A percentile compares a stretch with the other conserved stretches of the same genome.
Evolutionary conservation across 306 rosid species (phyloP).

Genomic region (Sphenostylis stenocarpa): DNA sequence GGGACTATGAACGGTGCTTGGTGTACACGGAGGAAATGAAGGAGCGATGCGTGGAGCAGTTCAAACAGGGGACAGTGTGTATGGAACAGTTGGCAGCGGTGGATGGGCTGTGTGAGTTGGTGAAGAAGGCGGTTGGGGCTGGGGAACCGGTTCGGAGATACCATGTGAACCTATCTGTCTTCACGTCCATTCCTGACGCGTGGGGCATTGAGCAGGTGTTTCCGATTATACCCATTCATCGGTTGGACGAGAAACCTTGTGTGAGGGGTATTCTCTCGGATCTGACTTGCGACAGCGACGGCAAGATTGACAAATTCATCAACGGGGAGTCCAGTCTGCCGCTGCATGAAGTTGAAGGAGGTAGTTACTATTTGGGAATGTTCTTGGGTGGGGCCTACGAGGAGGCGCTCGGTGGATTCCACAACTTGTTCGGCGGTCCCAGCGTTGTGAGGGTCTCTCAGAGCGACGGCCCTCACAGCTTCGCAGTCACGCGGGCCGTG

Average conservation of each 20-base stretch:
- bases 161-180: constrained; percentile 79
- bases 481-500: constrained; percentile 80
- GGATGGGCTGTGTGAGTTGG: constrained; percentile 71
- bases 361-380: constrained; percentile 86
- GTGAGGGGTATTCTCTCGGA: constrained; percentile 74
- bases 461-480: constrained; percentile 91
- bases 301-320: constrained; percentile 82
- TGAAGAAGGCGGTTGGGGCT: constrained; percentile 67
- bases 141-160: constrained; percentile 59
- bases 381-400: constrained; percentile 98
- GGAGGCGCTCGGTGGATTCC: constrained; percentile 99
- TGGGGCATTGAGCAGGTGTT: constrained; percentile 84
- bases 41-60: constrained; percentile 66
- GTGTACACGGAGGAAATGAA: constrained; percentile 69
- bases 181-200: constrained; percentile 84
- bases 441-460: constrained; percentile 86
- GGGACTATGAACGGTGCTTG: constrained; percentile 65
- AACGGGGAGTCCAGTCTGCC: constrained; percentile 81
- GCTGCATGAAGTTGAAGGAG: constrained; percentile 74
- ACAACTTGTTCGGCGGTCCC: constrained; percentile 93
- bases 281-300: constrained; percentile 97
- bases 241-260: constrained; percentile 71
- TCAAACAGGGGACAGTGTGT: constrained; percentile 74
- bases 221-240: constrained; percentile 88
- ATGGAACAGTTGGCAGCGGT: constrained; percentile 89